Percentiles rank a stretch among this genome's conserved stretches.
Conservation (phyloP, 257 asterid species). For the Solanum verrucosum region DNA sequence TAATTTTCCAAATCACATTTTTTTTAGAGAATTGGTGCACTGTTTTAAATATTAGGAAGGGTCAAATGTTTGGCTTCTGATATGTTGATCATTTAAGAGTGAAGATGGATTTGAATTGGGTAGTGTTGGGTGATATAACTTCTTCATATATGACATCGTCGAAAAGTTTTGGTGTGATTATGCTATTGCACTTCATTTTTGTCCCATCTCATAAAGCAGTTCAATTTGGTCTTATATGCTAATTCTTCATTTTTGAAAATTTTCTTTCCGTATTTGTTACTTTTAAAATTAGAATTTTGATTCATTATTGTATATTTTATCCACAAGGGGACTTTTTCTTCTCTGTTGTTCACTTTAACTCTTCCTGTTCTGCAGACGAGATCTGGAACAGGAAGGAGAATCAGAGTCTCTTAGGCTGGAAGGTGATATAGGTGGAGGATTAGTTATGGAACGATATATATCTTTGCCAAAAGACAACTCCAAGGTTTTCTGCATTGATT, state of each 20-base stretch:
- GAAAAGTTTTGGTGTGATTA: not conserved
- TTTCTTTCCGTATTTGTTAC: not conserved
- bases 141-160: not conserved
- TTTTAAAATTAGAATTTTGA: not conserved
- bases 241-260: not conserved
- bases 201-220: not conserved
- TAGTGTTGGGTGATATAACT: not conserved
- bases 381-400: slow-evolving; percentile 79
- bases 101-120: not conserved
- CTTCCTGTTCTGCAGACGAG: slow-evolving; percentile 33
- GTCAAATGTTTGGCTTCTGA: not conserved
- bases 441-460: slow-evolving; percentile 52
- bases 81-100: not conserved
- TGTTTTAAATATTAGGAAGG: not conserved
- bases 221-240: not conserved
- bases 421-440: slow-evolving; percentile 92
- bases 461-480: slow-evolving; percentile 50
- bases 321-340: not conserved
- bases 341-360: not conserved
- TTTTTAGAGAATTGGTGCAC: not conserved
- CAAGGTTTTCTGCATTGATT: slow-evolving; percentile 47
- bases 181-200: not conserved
- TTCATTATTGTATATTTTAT: not conserved
- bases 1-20: not conserved
- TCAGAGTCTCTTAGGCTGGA: slow-evolving; percentile 64